Base-by-base conservation (phyloP, 345 rosid species). In the Laguncularia racemosa region DNA sequence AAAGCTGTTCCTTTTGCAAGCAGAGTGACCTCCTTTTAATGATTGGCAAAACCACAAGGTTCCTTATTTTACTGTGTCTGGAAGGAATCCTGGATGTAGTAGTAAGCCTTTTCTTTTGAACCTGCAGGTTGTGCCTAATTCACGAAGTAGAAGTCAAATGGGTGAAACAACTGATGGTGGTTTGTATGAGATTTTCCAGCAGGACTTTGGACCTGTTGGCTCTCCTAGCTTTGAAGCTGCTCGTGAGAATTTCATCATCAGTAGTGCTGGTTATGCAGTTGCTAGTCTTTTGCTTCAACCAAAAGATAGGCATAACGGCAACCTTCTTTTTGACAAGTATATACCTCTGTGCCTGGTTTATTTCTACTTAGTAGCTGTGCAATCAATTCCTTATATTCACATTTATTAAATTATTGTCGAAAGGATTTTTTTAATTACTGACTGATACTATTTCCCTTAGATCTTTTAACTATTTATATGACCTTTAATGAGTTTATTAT, bases 151-250 rank as follows among this genome's bases (percentile, higher is more conserved):
- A 76, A 95, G 95, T 69, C 97, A 95, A 71, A 95, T 95, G 97
- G 99, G 97, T 46, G 99, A 95, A 78, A 95, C 99, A 50, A 95
- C 85, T 28, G 99, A 95, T 61, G 99, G 99, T 53, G 99, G 99
- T 62, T 62, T 95, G 76, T 90, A 81, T 46, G 99, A 95, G 75
- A 90, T 95, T 57, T 95, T 95, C 75, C 99, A 95, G 63, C 99
- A 90, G 73, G 99, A 90, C 71, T 82, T 66, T 69, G 99, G 97
- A 66, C 91, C 96, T 4, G 97, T 95, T 20, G 99, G 99, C 54
- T 82, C 99, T 57, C 73, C 84, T 28, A 73, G 71, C 70, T 95
- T 95, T 69, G 99, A 95, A 77, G 69, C 87, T 44, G 97, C 99
- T 10, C 91, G 99, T n/a, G 82, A 88, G 73, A 90, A 95, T 69